Base-by-base conservation (phyloP, 305 asterid genomes). In the Fraxinus dipetala region DNA sequence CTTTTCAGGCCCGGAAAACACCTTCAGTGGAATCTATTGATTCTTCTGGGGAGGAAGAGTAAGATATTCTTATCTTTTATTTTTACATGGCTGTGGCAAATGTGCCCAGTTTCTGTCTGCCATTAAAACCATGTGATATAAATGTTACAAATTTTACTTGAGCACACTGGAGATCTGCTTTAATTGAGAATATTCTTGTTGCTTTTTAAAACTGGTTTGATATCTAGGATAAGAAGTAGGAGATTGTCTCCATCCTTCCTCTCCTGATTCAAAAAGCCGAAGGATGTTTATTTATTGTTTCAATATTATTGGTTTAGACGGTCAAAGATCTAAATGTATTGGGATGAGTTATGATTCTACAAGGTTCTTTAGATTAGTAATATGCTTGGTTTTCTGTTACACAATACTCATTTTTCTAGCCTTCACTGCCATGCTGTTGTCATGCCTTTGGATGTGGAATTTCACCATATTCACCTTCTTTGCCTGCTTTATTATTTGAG, bases 11-110 rank as follows among this genome's bases (percentile, higher is more conserved):
- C 34, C 88, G 92, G 80, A 93, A 85, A 89, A 92, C 95, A 61
- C 93, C 94, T 79, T 93, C 97, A 79, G 80, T 89, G 36, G 99
- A 93, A 80, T 94, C 98, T 75, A 82, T 94, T 79, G 97, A 91
- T 91, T 93, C 96, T 72, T 96, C 99, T 85, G 98, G 99, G 77
- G 99, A 96, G 83, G 99, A 96, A 92, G 99, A 96, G 99, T 96
- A 93, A 89, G 98, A 81, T 84, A 80, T 45, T 75, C 84, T 73
- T 83, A 84, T 69, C 24, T 72, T 70, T 45, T 78, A 32, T 73
- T 56, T 61, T 75, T 82, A 70, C 18, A 79, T 84, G 80, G 84
- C 56, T 80, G 79, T 51, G 26, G 79, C 83, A 63, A 67, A 32
- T 67, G 26, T 28, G 75, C 20, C 38, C 20, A 54, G 51, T 51